phyloP scores from a whole-genome alignment of 176 grass and related monocot genomes.

The Oryza meyeriana region DNA sequence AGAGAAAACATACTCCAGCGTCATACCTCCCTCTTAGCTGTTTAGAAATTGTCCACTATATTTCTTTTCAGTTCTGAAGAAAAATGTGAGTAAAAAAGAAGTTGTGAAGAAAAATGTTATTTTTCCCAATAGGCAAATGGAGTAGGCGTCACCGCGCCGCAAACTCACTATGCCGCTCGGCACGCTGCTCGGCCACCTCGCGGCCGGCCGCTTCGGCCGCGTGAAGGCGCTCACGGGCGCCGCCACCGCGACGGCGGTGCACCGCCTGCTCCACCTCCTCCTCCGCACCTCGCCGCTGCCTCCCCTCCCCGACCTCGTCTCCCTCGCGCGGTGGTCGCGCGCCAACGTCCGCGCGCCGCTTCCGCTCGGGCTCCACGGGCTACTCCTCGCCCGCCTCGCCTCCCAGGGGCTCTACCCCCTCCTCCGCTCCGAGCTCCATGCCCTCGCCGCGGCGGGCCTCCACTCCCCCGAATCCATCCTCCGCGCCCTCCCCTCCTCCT shows the following conservation, averaged over 20 bases:
- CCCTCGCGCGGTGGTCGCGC: constrained; percentile 57
- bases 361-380: constrained; percentile 57
- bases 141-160: background rate
- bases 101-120: background rate
- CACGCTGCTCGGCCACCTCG: constrained; percentile 45
- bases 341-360: constrained; percentile 52
- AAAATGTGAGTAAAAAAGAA: no score
- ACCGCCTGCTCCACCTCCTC: constrained; percentile 50
- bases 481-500: constrained; percentile 43
- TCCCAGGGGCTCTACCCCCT: constrained; percentile 41
- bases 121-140: background rate
- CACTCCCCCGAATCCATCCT: constrained; percentile 59
- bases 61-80: no score
- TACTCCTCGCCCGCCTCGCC: constrained; percentile 69
- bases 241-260: constrained; percentile 38
- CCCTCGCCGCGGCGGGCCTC: constrained; percentile 37
- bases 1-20: no score
- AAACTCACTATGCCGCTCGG: constrained; percentile 22
- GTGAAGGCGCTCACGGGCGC: constrained; percentile 47
- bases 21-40: no score
- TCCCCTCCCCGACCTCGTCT: constrained; percentile 39
- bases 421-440: constrained; percentile 67
- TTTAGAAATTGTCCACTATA: no score
- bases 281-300: constrained; percentile 37
- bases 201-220: constrained; percentile 34